Evolutionary conservation across 2,329 filamentous ascomycete species (phyloP).

Genomic region (Ascochyta koolunga): DNA sequence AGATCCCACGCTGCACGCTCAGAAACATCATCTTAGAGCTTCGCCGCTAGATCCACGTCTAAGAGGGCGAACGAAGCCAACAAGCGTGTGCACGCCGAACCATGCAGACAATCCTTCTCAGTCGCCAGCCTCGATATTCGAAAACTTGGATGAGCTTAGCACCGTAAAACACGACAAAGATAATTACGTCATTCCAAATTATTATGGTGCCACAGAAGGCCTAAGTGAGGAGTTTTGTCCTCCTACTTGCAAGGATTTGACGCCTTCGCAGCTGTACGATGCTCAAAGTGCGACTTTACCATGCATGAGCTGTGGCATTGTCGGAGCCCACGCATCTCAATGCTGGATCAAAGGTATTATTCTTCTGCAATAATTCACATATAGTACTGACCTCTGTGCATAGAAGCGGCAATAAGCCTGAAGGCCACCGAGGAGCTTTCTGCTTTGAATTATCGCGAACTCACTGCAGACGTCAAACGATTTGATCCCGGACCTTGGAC

Average conservation of each 20-base stretch:
- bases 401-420: background rate
- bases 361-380: background rate
- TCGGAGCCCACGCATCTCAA: background rate
- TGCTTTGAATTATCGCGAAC: constrained; percentile 11
- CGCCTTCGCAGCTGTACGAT: background rate
- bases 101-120: background rate
- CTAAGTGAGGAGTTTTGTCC: background rate
- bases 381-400: background rate
- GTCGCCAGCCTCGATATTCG: background rate
- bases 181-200: background rate
- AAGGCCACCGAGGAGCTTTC: constrained; percentile 18
- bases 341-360: constrained; percentile 1
- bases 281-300: constrained; percentile 6
- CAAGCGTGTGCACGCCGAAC: background rate
- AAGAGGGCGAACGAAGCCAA: background rate
- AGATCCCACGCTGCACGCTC: background rate
- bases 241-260: background rate
- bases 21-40: background rate
- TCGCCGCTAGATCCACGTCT: background rate
- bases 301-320: constrained; percentile 36
- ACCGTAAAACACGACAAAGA: background rate
- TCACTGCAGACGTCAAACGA: constrained; percentile 19
- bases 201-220: background rate
- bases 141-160: background rate
- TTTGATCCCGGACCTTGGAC: constrained; percentile 39